phyloP scores from a whole-genome alignment of 176 grass and related monocot genomes.

The Avena atlantica region DNA sequence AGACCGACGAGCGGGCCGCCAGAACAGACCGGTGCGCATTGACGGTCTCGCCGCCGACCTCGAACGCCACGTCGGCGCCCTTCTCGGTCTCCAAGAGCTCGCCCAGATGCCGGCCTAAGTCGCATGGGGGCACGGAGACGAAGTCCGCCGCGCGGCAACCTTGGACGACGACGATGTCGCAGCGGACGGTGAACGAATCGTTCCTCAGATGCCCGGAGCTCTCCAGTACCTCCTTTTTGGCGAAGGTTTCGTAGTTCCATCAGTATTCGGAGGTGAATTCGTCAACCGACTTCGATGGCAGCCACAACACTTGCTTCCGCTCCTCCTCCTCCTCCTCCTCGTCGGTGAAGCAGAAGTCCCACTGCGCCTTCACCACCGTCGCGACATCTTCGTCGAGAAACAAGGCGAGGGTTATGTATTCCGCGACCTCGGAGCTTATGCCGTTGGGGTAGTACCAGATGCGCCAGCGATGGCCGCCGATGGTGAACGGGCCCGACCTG shows the following conservation, averaged over 20 bases:
- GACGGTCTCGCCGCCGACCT: background rate
- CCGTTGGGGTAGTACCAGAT: background rate
- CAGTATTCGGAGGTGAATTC: background rate
- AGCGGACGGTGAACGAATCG: background rate
- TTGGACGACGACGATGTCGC: background rate
- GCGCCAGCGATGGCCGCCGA: background rate
- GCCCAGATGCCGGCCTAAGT: background rate
- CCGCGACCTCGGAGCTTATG: background rate
- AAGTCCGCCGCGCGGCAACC: background rate
- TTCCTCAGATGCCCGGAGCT: background rate
- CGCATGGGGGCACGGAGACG: background rate
- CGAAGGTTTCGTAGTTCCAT: background rate
- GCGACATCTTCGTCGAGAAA: background rate
- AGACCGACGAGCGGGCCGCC: background rate
- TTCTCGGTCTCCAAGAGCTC: background rate
- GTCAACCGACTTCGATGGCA: background rate
- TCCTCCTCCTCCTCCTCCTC: conserved; percentile 3
- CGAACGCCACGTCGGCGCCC: background rate
- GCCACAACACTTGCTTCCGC: background rate
- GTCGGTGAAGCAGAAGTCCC: background rate
- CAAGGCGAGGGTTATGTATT: background rate
- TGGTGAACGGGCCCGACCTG: background rate
- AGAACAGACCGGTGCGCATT: background rate
- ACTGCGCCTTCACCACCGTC: background rate
- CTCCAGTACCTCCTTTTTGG: background rate